Base-by-base conservation (phyloP, 495 filamentous ascomycete genomes). In the Penicillium nucicola region DNA sequence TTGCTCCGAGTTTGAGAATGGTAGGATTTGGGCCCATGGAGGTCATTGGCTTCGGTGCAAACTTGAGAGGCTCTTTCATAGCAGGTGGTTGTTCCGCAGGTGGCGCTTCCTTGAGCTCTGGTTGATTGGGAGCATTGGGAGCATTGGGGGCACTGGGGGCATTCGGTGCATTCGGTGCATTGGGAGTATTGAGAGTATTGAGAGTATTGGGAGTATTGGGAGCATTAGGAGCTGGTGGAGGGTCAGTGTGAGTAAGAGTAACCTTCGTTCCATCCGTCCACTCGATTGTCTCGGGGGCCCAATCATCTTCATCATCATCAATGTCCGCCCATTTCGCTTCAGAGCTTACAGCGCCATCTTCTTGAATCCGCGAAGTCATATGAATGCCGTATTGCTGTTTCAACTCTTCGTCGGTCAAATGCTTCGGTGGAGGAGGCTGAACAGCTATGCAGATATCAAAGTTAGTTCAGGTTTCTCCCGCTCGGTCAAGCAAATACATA, bases 231-330 rank as follows among this genome's bases (percentile, higher is more conserved):
- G 45, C 50, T n/a, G 70, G 61, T 12, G 61, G 30, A 14, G 66
- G 57, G 9, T 53, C 33, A 50, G 59, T 55, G 25, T 72, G 67
- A 12, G 85, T 83, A 8, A 95, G 77, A 32, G 84, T 87, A 46
- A 91, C 89, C 72, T 97, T 97, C 12, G 92, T 97, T 28, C 92
- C 92, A 67, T 99, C 93, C 55, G 87, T 90, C 93, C 93, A 99
- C 55, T 95, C 90, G 52, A 97, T 95, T 6, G 87, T 86, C 54
- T 97, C 92, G 0, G 93, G 95, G 3, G 87, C 90, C 93, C 93
- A 99, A 64, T 97, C 92, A 48, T 97, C 93, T 64, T 97, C 91
- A 55, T 99, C 93, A 50, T 99, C 93, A 50, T 97, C 93, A 50
- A 98, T 97, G 73, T 99, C 93, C 14, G 95, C 93, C 93, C 93